Conservation (phyloP, 305 asterid species). For the Ilex paraguariensis region DNA sequence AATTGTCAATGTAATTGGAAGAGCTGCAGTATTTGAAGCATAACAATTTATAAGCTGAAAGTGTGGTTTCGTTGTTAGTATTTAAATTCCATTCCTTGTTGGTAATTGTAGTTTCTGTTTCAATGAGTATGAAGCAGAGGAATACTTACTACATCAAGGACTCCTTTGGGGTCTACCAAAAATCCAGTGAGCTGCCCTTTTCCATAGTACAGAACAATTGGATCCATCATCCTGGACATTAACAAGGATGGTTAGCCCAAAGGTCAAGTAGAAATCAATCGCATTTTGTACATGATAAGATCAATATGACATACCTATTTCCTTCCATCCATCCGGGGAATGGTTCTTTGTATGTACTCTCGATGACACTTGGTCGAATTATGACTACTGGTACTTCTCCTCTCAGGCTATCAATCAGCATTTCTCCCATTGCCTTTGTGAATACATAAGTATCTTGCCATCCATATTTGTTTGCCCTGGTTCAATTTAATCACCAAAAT, state of each 20-base stretch:
- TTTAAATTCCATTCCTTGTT: no score
- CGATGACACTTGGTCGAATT: conserved; percentile 93
- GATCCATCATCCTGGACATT: conserved; percentile 92
- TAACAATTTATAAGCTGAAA: no score
- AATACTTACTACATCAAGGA: conserved; percentile 87
- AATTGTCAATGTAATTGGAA: neutral
- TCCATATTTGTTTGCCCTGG: conserved; percentile 88
- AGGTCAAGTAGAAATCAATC: neutral
- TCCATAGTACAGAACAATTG: conserved; percentile 83
- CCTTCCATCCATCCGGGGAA: conserved; percentile 99
- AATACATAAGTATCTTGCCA: conserved; percentile 98
- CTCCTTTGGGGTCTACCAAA: conserved; percentile 85
- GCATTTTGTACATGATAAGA: no score
- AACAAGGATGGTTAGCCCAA: neutral
- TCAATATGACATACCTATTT: conserved; percentile 48
- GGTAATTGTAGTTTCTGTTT: neutral
- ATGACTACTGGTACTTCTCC: conserved; percentile 84
- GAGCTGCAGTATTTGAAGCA: neutral
- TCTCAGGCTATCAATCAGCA: conserved; percentile 75
- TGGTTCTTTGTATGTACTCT: conserved; percentile 96
- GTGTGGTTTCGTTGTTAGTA: no score
- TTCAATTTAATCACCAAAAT: conserved; percentile 1
- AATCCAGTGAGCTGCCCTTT: conserved; percentile 92
- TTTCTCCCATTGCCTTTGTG: conserved; percentile 99
- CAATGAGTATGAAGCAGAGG: neutral